Base-by-base conservation (phyloP, 1,139 yeast species). In the Debaryomycetaceae sp. region DNA sequence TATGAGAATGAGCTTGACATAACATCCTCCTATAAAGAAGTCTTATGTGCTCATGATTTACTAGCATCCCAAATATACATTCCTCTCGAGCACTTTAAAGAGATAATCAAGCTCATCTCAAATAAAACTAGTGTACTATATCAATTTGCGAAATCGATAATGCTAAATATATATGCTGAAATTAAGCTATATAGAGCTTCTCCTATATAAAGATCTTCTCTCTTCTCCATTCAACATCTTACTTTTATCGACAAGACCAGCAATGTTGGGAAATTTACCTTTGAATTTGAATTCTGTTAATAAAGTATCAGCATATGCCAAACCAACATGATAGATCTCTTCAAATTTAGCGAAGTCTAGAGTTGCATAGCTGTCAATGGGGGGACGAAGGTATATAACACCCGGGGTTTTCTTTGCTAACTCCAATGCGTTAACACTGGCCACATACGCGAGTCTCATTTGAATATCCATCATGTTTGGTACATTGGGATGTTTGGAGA, bases 391-490 rank as follows among this genome's bases (percentile, higher is more conserved):
- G 59, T 93, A 93, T n/a, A 87, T 74, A 11, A 93, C 95, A 0
- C 96, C 97, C 0, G 90, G 87, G 0, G 91, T 85, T 37, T 66
- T 72, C 59, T 93, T 93, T 2, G 97, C 97, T 45, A 78, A 74
- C 58, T 93, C 97, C 42, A 93, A 69, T 0, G 98, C 98, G 62
- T 87, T 87, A 1, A 93, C 99, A 49, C 96, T 87, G 0, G 97
- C 88, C 24, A 93, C 99, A 63, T 93, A 93, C 1, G 98, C 97
- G 49, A 93, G 71, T 46, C 99, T 75, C 68, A 89, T 79, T 68
- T 93, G 99, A 50, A 93, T 89, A 60, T 93, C 99, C 56, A 96
- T 90, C 86, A 93, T 83, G 47, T 87, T 87, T 4, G 99, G 99
- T 6, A 90, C 88, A 60, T 87, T 85, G 5, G 97, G 96, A 57